phyloP scores from a whole-genome alignment of 2,329 filamentous ascomycete genomes.

The Cercospora sojina region DNA sequence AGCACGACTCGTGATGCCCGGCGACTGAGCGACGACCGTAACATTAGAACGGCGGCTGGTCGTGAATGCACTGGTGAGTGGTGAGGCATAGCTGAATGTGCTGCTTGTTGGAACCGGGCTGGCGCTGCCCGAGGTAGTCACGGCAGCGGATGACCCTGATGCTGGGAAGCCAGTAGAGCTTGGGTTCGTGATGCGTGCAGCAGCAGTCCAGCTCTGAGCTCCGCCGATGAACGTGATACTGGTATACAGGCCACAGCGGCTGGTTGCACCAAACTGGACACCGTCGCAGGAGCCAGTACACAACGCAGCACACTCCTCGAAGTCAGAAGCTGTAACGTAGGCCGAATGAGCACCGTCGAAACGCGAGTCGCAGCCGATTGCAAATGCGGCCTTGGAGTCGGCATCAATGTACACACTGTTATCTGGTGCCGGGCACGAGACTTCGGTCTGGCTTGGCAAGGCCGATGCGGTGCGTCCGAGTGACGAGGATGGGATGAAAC shows the following conservation, averaged over 20 bases:
- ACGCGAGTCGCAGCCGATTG: conserved; percentile 24
- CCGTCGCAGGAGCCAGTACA: conserved; percentile 28
- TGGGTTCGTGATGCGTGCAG: conserved; percentile 19
- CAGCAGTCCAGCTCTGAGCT: conserved; percentile 26
- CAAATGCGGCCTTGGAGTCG: conserved; percentile 19
- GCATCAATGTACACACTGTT: conserved; percentile 22
- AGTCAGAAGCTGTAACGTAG: conserved; percentile 23
- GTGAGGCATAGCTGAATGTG: conserved; percentile 5
- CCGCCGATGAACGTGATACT: conserved; percentile 22
- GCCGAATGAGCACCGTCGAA: conserved; percentile 24
- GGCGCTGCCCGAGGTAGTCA: neutral
- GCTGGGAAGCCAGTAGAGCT: conserved; percentile 2
- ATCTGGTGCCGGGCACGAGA: conserved; percentile 23
- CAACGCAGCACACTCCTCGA: conserved; percentile 22
- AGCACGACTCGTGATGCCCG: neutral
- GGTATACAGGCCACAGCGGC: conserved; percentile 27
- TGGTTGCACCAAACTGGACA: conserved; percentile 24
- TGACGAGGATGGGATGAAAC: neutral
- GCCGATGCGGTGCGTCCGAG: neutral
- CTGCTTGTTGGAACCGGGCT: neutral
- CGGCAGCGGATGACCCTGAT: conserved; percentile 3
- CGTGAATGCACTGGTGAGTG: neutral
- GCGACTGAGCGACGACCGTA: neutral
- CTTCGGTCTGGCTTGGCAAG: conserved; percentile 12
- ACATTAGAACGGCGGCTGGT: conserved; percentile 6